Base-by-base conservation (phyloP, 2,329 filamentous ascomycete genomes). In the Septoria linicola region DNA sequence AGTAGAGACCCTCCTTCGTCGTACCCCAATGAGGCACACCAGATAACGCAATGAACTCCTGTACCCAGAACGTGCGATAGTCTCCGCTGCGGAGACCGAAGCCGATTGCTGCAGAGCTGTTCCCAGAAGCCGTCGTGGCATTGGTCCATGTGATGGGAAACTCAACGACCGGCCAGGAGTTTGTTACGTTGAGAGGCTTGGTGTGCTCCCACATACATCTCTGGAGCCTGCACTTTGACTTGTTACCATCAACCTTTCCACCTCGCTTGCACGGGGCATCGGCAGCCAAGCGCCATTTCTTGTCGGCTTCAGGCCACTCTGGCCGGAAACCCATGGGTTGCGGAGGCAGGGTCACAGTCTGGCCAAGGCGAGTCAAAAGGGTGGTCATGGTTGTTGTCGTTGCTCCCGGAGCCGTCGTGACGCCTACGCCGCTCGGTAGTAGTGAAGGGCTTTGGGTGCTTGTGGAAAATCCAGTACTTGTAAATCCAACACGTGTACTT, bases 141-240 rank as follows among this genome's bases (percentile, higher is more conserved):
- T 55, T 50, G 27, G 52, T 55, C 46, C 51, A 41, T 14, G 37
- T 23, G 21, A 45, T 27, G 25, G 45, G 41, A 37, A 39, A 44
- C 30, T 43, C 36, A 41, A 50, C 17, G 34, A 53, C 53, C 13
- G 50, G 53, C 42, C 49, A 45, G 13, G 47, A 40, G 27, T 42
- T 53, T 8, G 49, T 55, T 37, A 56, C 46, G 43, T 51, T 49
- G 27, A 56, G 43, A 8, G 49, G 49, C 43, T 56, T 44, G 17
- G 34, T 21, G 41, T 49, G 36, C 3, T 55, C 44, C 41, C 42
- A 53, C 46, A 58, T 48, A 32, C 55, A 58, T 30, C 31, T 39
- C 17, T 44, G 20, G 37, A 51, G 35, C 11, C 25, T 35, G 41
- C 55, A 58, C 2, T 45, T 27, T 8, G 41, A 44, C 21, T 43